These are phyloP conservation scores for Peribolospora baueri DNA, from an alignment of 768 basidiomycete genomes.

Conservation along the genomic window DNA sequence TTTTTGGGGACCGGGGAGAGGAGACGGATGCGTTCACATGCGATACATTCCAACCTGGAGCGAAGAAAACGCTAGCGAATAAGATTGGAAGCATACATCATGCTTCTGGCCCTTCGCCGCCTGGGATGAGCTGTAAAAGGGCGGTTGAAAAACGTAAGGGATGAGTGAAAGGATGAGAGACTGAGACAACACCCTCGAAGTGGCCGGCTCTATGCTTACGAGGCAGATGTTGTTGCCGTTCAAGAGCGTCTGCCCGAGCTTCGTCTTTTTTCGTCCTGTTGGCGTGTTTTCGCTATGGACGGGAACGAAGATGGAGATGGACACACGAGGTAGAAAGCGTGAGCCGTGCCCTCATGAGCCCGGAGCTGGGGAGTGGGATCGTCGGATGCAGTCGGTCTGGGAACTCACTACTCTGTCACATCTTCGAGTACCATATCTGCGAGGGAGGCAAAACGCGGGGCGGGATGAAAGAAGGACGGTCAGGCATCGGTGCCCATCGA, in stretches of 20 bases:
- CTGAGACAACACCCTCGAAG: not conserved
- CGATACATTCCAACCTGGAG: too few species aligned
- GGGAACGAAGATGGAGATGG: not conserved
- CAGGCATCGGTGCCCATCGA: too few species aligned
- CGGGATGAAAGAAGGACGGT: not conserved
- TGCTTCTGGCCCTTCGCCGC: conserved; percentile 39
- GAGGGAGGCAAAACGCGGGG: not conserved
- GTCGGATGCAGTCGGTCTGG: too few species aligned
- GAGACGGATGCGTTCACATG: too few species aligned
- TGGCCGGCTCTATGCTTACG: conserved; percentile 27
- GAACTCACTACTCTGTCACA: conserved; percentile 74
- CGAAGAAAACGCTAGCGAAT: too few species aligned
- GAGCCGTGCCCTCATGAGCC: too few species aligned
- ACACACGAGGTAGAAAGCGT: not conserved
- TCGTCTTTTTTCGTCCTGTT: conserved; percentile 47
- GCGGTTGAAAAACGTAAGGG: conserved; percentile 1
- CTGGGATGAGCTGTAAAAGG: conserved; percentile 38
- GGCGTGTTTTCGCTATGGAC: conserved; percentile 50
- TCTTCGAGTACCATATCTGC: conserved; percentile 86
- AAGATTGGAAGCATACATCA: too few species aligned
- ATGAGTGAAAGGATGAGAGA: not conserved
- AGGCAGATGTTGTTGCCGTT: conserved; percentile 96
- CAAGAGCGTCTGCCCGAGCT: conserved; percentile 61
- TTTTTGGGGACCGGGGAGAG: too few species aligned
- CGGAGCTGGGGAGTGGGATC: too few species aligned